Evolutionary conservation across 257 asterid species (phyloP).

Genomic region (Cordia subcordata): DNA sequence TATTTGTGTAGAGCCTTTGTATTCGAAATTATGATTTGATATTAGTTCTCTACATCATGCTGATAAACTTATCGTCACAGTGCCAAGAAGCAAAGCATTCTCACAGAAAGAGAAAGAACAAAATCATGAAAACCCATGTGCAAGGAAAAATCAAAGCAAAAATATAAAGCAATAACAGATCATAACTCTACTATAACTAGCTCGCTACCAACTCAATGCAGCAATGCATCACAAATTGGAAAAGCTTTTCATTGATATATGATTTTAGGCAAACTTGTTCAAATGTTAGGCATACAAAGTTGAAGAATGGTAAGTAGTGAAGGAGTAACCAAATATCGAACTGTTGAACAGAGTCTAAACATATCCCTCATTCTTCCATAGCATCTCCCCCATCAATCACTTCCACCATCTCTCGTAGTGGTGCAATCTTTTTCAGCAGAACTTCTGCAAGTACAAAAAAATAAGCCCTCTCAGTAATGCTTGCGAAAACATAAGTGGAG

Average conservation of each 20-base stretch:
- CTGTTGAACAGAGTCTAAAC: background rate
- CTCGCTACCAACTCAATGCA: too few species aligned
- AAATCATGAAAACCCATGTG: too few species aligned
- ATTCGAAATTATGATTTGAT: too few species aligned
- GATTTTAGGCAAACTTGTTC: background rate
- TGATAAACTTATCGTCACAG: too few species aligned
- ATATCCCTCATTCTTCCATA: slow-evolving; percentile 66
- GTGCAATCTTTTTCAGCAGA: slow-evolving; percentile 75
- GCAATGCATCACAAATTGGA: background rate
- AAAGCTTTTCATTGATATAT: background rate
- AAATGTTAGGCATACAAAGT: background rate
- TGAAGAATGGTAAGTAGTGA: background rate
- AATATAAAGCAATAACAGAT: too few species aligned
- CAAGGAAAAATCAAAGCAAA: too few species aligned
- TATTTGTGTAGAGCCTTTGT: too few species aligned
- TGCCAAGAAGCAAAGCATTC: too few species aligned
- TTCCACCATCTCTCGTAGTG: slow-evolving; percentile 58
- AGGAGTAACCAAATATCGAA: background rate
- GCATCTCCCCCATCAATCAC: slow-evolving; percentile 83
- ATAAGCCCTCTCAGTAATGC: background rate
- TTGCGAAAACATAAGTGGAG: background rate
- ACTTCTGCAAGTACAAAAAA: slow-evolving; percentile 52
- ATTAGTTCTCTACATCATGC: too few species aligned
- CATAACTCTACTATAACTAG: too few species aligned
- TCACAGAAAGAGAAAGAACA: too few species aligned